phyloP scores from a whole-genome alignment of 2,329 filamentous ascomycete genomes.

The Pestalotiopsis sp. region DNA sequence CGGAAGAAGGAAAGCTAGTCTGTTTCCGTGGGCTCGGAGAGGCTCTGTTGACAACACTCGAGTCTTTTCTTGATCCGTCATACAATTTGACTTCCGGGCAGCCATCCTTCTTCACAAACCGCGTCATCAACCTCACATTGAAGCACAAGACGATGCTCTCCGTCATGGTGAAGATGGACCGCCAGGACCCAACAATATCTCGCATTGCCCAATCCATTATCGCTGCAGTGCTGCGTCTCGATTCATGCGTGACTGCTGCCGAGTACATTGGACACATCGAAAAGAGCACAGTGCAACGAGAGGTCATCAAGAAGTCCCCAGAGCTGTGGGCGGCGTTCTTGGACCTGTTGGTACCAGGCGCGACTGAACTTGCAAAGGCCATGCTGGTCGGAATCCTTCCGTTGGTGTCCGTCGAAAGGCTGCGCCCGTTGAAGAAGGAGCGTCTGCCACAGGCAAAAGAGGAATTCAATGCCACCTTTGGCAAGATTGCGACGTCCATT shows the following conservation, averaged over 20 bases:
- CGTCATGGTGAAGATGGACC: slow-evolving; percentile 52
- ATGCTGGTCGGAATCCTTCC: slow-evolving; percentile 72
- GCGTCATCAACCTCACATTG: slow-evolving; percentile 67
- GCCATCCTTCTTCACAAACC: slow-evolving; percentile 64
- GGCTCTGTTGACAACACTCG: slow-evolving; percentile 58
- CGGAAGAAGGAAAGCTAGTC: slow-evolving; percentile 59
- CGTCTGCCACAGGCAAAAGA: slow-evolving; percentile 49
- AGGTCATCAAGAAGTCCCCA: slow-evolving; percentile 71
- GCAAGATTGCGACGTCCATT: slow-evolving; percentile 59
- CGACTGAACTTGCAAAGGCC: slow-evolving; percentile 73
- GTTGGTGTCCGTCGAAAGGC: slow-evolving; percentile 75
- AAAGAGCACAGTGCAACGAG: slow-evolving; percentile 62
- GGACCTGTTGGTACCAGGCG: slow-evolving; percentile 66
- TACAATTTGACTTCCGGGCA: slow-evolving; percentile 50
- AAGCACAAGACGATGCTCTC: slow-evolving; percentile 65
- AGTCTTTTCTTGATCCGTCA: slow-evolving; percentile 54
- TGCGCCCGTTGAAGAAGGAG: slow-evolving; percentile 58
- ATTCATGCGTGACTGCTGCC: slow-evolving; percentile 70
- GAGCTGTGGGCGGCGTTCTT: slow-evolving; percentile 80
- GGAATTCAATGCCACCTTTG: slow-evolving; percentile 78
- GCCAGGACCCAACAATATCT: slow-evolving; percentile 53
- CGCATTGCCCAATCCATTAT: slow-evolving; percentile 66
- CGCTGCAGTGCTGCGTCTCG: slow-evolving; percentile 67
- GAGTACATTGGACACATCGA: slow-evolving; percentile 70
- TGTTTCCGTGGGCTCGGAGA: slow-evolving; percentile 69